A percentile compares a stretch with the other conserved stretches of the same genome.
phyloP scores from a whole-genome alignment of 345 rosid species.

The Kernera saxatilis region DNA sequence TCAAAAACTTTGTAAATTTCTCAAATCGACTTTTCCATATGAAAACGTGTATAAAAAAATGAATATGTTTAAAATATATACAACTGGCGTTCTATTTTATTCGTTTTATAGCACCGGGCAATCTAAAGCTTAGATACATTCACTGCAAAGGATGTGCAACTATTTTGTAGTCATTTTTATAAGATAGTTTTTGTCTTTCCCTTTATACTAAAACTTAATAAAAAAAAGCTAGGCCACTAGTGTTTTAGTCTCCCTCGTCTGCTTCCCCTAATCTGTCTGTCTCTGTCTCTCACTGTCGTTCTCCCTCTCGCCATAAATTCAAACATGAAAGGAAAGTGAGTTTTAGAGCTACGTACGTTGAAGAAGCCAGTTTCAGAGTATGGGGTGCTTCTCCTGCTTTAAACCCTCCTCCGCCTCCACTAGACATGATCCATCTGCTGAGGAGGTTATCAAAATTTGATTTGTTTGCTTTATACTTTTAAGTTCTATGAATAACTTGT shows the following conservation, averaged over 20 bases:
- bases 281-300: neutral
- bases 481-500: too few species aligned
- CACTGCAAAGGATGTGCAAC: neutral
- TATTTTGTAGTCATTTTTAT: too few species aligned
- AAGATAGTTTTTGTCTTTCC: neutral
- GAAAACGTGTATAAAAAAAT: too few species aligned
- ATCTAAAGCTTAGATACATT: neutral
- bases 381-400: constrained; percentile 8
- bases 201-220: neutral
- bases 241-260: constrained; percentile 1
- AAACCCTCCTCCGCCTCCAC: neutral
- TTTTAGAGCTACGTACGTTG: too few species aligned
- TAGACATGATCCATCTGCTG: constrained; percentile 4
- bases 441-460: neutral
- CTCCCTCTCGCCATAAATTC: constrained; percentile 1
- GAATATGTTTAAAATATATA: neutral
- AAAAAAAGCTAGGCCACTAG: constrained; percentile 9
- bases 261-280: neutral
- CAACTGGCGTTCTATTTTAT: neutral
- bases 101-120: too few species aligned
- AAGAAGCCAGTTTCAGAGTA: neutral
- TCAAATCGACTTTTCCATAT: neutral
- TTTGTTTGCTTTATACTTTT: neutral
- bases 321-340: constrained; percentile 1
- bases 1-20: neutral